Evolutionary conservation across 345 rosid species (phyloP), one percentile per base, ranked within the genome.

Genomic region (Psidium friedrichsthalianum): DNA sequence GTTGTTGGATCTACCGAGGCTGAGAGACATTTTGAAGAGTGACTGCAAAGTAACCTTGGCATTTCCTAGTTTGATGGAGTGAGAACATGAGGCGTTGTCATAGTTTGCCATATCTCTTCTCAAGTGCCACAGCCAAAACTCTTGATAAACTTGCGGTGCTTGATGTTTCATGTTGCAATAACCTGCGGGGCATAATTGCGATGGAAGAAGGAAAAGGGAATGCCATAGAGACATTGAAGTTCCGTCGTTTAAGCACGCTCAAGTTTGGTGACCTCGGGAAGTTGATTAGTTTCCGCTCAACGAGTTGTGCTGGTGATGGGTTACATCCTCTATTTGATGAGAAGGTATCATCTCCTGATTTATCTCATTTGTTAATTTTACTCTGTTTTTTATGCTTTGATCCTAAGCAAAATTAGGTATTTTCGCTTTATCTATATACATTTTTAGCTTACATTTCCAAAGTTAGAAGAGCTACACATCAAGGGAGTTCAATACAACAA

Each of bases 101-200:
- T 1, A 5, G 29, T 57, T 25, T 57, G 29, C 0, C 61, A 11
- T 11, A 25, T 57, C 61, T 58, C 69, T 6, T 58, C 69, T 58
- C 18, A n/a, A 58, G 32, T 58, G 2, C 69, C 69, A 58, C 8
- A 2, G 69, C 18, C 18, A 12, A 0, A 24, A 58, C 18, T 12
- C 69, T 58, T 5, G 1, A 11, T 12, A 0, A 58, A 13, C 36
- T 58, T 4, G 36, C 0, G 0, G 18, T n/a, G 4, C 69, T 58
- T 25, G 36, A n/a, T 58, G 2, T 58, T 58, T 58, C 69, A 0
- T 13, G 1, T 58, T 58, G 69, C 69, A n/a, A n/a, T 5, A n/a
- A 58, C 0, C 8, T 58, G 0, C 4, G 1, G 0, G 0, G 10
- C 74, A 3, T 59, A 14, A 27, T 59, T 27, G 40, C 0, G 5